Percentiles rank a stretch among this genome's conserved stretches.
Evolutionary conservation across 768 basidiomycete species (phyloP).

Genomic region (Pleurotus tuber-regium): DNA sequence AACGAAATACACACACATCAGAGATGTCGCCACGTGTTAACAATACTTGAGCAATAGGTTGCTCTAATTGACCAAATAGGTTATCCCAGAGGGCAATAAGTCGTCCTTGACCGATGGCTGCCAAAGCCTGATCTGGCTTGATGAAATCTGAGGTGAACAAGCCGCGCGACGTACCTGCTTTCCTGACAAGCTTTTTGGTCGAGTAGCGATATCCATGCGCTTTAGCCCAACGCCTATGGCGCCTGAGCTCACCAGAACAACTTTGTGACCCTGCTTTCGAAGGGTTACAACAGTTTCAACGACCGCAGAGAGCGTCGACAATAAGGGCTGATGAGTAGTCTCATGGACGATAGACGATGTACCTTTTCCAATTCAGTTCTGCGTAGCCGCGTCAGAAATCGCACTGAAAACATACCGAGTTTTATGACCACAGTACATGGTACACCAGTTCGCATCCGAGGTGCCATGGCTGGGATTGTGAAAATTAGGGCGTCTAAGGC

Average conservation of each 20-base stretch:
- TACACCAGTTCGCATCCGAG: constrained; percentile 23
- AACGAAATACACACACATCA: constrained; percentile 57
- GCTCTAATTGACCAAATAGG: constrained; percentile 88
- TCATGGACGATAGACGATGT: constrained; percentile 97
- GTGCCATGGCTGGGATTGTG: neutral
- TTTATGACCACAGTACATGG: constrained; percentile 83
- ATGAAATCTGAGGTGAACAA: too few species aligned
- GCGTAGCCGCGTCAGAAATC: constrained; percentile 9
- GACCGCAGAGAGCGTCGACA: constrained; percentile 87
- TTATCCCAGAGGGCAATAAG: constrained; percentile 98
- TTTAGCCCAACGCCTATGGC: constrained; percentile 97
- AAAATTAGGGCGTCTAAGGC: too few species aligned
- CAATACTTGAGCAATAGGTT: constrained; percentile 94
- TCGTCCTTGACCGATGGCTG: constrained; percentile 95
- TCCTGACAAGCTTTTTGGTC: constrained; percentile 82
- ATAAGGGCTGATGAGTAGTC: constrained; percentile 85
- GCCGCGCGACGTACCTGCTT: constrained; percentile 84
- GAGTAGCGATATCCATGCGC: constrained; percentile 79
- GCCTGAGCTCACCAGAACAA: constrained; percentile 94
- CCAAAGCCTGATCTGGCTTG: constrained; percentile 77
- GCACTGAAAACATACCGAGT: constrained; percentile 49
- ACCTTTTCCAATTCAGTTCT: constrained; percentile 44
- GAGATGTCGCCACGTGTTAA: constrained; percentile 96
- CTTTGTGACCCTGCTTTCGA: constrained; percentile 80
- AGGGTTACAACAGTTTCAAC: constrained; percentile 88